Evolutionary conservation across 306 rosid species (phyloP), one percentile per base, ranked within the genome.

Genomic region (Clitoria ternatea): DNA sequence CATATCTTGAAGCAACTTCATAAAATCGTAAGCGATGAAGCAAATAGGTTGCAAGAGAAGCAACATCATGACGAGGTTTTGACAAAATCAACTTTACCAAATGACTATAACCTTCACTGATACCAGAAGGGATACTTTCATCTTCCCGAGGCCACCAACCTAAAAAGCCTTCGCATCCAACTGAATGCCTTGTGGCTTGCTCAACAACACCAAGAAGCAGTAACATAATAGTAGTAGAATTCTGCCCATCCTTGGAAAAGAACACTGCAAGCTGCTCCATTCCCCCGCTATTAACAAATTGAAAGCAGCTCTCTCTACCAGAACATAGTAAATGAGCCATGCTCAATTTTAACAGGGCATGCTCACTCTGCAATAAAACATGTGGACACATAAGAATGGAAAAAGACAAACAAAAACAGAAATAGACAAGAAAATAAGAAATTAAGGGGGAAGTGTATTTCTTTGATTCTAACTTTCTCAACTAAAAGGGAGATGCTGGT

Each of bases 61-160:
- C 96, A 82, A 94, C 77, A 80, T 89, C 99, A 17, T 94, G 96
- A 13, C 88, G 92, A 14, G 97, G 97, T 71, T 86, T 91, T 72
- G 86, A 84, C 81, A 94, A 80, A 78, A 94, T 73, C 83, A 94
- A 79, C 80, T 84, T 89, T 85, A 94, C 72, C 80, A 94, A 80
- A 59, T 81, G 81, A 70, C 85, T 86, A 75, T 91, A 94, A 77
- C 96, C 96, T 73, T 94, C 92, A 70, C 99, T 91, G 53, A 44
- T 40, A 67, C 96, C 83, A 73, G 91, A 72, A 27, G 88, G 91
- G 30, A 91, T 76, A 65, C 72, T 87, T 78, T 86, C 96, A 67
- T 87, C 97, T 73, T 91, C 97, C 59, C 90, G 92, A 54, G 97
- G 96, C 96, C 96, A 91, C 99, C 97, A 91, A 73, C 99, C 97